Conservation (phyloP, 2,329 filamentous ascomycete species). For the Fonsecaea erecta region DNA sequence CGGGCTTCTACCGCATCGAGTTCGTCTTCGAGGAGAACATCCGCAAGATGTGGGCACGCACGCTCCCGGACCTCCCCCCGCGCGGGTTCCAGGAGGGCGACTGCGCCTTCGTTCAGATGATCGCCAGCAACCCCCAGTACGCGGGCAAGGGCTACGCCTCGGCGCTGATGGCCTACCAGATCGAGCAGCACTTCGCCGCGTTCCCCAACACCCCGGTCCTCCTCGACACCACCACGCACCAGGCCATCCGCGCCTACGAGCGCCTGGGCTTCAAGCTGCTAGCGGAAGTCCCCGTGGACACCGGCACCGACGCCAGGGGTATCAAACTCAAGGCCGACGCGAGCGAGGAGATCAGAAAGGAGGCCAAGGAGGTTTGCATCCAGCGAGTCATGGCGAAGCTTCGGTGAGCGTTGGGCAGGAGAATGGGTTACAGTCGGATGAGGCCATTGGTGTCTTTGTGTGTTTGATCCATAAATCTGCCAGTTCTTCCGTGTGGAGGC, state of each 20-base stretch:
- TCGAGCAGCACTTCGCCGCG: constrained; percentile 24
- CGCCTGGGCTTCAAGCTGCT: constrained; percentile 26
- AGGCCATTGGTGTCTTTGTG: too few species aligned
- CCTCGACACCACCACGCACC: constrained; percentile 26
- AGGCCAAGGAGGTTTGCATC: constrained; percentile 24
- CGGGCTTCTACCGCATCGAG: constrained; percentile 26
- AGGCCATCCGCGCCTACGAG: constrained; percentile 24
- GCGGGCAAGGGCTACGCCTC: constrained; percentile 26
- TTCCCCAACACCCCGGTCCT: constrained; percentile 26
- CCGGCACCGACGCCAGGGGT: constrained; percentile 24
- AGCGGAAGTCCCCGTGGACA: constrained; percentile 23
- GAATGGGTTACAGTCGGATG: too few species aligned
- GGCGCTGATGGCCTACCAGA: constrained; percentile 19
- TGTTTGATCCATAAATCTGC: too few species aligned
- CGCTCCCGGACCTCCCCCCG: constrained; percentile 19
- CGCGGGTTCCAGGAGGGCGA: constrained; percentile 18
- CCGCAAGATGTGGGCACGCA: constrained; percentile 23
- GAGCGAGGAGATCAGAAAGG: constrained; percentile 15
- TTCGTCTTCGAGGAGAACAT: constrained; percentile 28
- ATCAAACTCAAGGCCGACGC: constrained; percentile 20
- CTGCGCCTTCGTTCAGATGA: constrained; percentile 31
- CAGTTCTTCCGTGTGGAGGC: too few species aligned
- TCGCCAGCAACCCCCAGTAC: constrained; percentile 26
- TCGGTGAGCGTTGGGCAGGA: constrained; percentile 1
- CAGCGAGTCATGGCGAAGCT: constrained; percentile 28